phyloP scores from a whole-genome alignment of 441 rosid genomes.

The Pelargonium fulgidum region DNA sequence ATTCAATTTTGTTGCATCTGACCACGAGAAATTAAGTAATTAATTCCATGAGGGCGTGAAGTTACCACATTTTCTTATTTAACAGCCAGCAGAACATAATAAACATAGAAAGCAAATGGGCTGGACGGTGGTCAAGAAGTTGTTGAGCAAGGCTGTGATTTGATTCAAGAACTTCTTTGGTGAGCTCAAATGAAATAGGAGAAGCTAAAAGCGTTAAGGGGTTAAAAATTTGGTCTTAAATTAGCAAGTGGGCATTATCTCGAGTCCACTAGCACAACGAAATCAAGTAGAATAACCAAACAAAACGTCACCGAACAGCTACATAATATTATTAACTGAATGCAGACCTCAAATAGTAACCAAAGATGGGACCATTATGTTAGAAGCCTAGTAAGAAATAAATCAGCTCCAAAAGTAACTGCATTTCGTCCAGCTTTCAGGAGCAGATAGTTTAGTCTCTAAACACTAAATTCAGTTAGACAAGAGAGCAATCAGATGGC shows the following conservation, averaged over 20 bases:
- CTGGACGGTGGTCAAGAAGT: too few species aligned
- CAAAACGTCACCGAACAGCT: not conserved
- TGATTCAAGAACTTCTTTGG: too few species aligned
- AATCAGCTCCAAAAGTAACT: not conserved
- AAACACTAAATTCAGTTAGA: not conserved
- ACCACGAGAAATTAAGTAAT: too few species aligned
- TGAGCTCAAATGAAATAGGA: too few species aligned
- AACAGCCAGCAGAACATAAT: too few species aligned
- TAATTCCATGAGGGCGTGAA: too few species aligned
- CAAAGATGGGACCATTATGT: not conserved
- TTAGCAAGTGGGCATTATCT: not conserved
- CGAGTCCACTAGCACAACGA: not conserved
- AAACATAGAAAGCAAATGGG: too few species aligned
- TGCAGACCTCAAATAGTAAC: too few species aligned
- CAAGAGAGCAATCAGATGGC: not conserved
- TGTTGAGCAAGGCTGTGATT: too few species aligned
- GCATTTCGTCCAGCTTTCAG: not conserved
- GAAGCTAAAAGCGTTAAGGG: not conserved
- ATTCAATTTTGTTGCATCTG: too few species aligned
- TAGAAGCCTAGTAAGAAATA: not conserved
- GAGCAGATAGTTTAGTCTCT: not conserved
- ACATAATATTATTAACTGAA: not conserved
- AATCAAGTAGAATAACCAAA: slow-evolving; percentile 9
- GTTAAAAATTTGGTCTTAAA: too few species aligned
- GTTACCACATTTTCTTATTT: too few species aligned